These are phyloP conservation scores for Picea sitchensis DNA, from an alignment of 75 land plant genomes.

Conservation along the genomic window DNA sequence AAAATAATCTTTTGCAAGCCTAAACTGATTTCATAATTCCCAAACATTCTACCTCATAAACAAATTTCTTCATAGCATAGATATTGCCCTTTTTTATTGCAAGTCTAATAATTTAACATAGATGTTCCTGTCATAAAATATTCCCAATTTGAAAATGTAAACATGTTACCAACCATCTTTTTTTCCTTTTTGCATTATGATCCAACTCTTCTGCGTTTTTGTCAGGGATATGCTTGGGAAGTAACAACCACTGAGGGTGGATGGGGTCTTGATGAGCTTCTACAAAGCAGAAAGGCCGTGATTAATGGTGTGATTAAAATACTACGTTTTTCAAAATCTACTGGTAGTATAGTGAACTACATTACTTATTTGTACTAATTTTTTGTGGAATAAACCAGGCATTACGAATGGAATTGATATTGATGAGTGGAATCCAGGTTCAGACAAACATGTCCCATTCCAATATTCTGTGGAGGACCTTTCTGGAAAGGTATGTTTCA, in stretches of 20 bases:
- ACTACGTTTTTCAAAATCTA: neutral
- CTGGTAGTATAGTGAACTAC: neutral
- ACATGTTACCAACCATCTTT: neutral
- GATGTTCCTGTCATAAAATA: neutral
- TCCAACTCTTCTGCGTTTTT: constrained; percentile 2
- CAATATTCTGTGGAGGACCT: constrained; percentile 61
- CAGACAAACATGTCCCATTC: constrained; percentile 56
- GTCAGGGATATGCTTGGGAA: constrained; percentile 94
- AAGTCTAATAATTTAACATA: neutral
- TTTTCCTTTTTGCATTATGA: neutral
- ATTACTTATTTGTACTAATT: neutral
- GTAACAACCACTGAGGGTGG: constrained; percentile 90
- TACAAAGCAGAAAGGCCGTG: constrained; percentile 60
- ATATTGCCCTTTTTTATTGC: neutral
- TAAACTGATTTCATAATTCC: neutral
- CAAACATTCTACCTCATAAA: neutral
- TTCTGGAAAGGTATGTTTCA: constrained; percentile 67
- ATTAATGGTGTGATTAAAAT: constrained; percentile 51
- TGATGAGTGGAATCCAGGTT: constrained; percentile 79
- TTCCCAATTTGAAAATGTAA: neutral
- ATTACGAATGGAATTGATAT: constrained; percentile 88
- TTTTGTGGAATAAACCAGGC: constrained; percentile 29
- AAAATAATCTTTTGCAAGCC: neutral
- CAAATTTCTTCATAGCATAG: neutral
- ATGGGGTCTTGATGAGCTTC: constrained; percentile 75